Evolutionary conservation across 2,329 filamentous ascomycete species (phyloP).

Genomic region (Fusarium coicis): DNA sequence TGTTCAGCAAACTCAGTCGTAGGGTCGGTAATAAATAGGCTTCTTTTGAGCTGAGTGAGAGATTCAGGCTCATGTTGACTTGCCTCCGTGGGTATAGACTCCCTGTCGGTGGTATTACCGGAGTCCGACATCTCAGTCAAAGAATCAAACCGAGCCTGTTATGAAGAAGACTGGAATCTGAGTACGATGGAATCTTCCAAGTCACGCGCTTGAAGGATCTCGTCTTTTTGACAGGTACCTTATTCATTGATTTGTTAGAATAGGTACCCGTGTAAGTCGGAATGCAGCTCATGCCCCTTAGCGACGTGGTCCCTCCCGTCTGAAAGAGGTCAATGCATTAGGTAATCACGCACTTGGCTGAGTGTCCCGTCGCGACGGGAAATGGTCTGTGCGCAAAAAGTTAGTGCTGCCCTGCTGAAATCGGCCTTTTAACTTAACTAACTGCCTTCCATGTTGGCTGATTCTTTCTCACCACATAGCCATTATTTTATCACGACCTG

Average conservation of each 20-base stretch:
- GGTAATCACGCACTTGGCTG: conserved; percentile 6
- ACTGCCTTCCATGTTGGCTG: conserved; percentile 18
- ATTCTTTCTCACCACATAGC: conserved; percentile 17
- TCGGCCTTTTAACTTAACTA: conserved; percentile 7
- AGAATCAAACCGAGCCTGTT: not conserved
- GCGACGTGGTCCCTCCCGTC: conserved; percentile 34
- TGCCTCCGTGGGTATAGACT: conserved; percentile 32
- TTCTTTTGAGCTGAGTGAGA: conserved; percentile 35
- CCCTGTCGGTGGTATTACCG: conserved; percentile 29
- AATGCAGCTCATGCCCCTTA: conserved; percentile 33
- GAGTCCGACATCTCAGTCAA: conserved; percentile 34
- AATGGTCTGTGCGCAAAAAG: conserved; percentile 43
- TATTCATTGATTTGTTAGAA: conserved; percentile 19
- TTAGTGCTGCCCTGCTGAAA: conserved; percentile 24
- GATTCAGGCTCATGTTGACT: conserved; percentile 33
- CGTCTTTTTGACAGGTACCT: not conserved
- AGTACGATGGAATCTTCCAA: not conserved
- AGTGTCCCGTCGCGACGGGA: conserved; percentile 1
- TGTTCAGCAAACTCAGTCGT: conserved; percentile 62
- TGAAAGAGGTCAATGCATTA: conserved; percentile 1
- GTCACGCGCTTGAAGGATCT: not conserved
- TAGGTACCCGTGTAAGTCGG: conserved; percentile 36
- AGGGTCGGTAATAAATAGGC: conserved; percentile 41
- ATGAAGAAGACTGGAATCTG: not conserved
- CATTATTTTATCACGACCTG: not conserved